Percentiles rank a stretch among this genome's conserved stretches.
phyloP scores from a whole-genome alignment of 2,329 filamentous ascomycete genomes.

The Xylaria multiplex region DNA sequence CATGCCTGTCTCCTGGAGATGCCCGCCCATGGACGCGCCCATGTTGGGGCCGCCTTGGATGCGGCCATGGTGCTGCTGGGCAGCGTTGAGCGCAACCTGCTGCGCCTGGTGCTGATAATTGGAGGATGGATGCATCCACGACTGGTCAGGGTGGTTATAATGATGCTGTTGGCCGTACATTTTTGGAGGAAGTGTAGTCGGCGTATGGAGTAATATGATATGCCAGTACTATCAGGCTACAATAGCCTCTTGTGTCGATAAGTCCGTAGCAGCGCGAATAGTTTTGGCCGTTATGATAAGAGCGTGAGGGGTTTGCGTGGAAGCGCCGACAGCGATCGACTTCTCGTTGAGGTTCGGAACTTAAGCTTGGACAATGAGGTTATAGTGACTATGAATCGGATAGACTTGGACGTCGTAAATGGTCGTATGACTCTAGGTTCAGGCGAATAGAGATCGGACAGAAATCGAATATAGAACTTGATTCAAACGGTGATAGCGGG shows the following conservation, averaged over 20 bases:
- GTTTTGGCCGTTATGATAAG: conserved; percentile 1
- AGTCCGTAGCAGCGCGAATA: not conserved
- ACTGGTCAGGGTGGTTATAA: conserved; percentile 68
- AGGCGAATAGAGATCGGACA: not conserved
- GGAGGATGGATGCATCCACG: conserved; percentile 75
- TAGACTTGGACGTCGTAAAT: not conserved
- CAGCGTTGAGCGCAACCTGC: conserved; percentile 62
- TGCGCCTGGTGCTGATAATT: conserved; percentile 68
- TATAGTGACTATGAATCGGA: not conserved
- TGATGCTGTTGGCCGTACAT: conserved; percentile 76
- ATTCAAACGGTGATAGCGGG: not conserved
- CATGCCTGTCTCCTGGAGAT: conserved; percentile 65
- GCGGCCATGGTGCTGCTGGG: conserved; percentile 75
- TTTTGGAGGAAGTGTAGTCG: conserved; percentile 61
- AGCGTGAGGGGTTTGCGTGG: not conserved
- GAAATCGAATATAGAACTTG: not conserved
- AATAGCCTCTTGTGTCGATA: conserved; percentile 45
- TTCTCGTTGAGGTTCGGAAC: conserved; percentile 5
- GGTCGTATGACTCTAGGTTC: not conserved
- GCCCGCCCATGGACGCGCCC: conserved; percentile 55
- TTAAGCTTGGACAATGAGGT: conserved; percentile 1
- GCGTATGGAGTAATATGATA: conserved; percentile 18
- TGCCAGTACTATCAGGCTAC: conserved; percentile 18
- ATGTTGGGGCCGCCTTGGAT: conserved; percentile 72
- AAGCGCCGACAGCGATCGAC: conserved; percentile 15